Conservation (phyloP, 2,329 filamentous ascomycete species). For the Pyrenophora seminiperda region DNA sequence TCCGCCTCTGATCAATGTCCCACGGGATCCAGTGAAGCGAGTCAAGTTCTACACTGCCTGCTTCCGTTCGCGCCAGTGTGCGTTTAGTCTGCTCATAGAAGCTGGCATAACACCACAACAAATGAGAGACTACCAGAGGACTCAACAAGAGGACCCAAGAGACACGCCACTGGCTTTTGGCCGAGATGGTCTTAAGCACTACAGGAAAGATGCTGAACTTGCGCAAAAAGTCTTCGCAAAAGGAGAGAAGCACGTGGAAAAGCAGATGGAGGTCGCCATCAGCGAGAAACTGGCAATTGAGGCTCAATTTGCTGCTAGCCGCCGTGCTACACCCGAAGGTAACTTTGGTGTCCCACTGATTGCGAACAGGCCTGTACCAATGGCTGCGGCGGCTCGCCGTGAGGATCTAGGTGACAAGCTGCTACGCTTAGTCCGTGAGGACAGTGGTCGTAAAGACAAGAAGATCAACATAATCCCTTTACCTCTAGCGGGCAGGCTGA, state of each 20-base stretch:
- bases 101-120: constrained; percentile 36
- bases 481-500: constrained; percentile 27
- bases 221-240: constrained; percentile 24
- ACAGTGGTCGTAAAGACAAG: constrained; percentile 2
- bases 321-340: constrained; percentile 9
- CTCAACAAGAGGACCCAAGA: constrained; percentile 27
- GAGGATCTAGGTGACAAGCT: constrained; percentile 14
- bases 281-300: constrained; percentile 34
- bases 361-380: constrained; percentile 23
- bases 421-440: constrained; percentile 12
- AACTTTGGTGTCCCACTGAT: constrained; percentile 32
- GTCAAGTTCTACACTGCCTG: constrained; percentile 39
- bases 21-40: constrained; percentile 26
- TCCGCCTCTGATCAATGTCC: constrained; percentile 41
- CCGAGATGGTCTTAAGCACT: constrained; percentile 31
- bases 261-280: constrained; percentile 36
- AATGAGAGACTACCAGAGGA: constrained; percentile 35
- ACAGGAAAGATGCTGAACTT: constrained; percentile 30
- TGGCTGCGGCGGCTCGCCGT: not conserved
- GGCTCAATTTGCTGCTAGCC: constrained; percentile 27
- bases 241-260: constrained; percentile 23
- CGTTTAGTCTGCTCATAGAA: constrained; percentile 38
- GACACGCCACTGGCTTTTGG: constrained; percentile 26
- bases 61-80: constrained; percentile 39
- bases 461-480: constrained; percentile 25